phyloP scores from a whole-genome alignment of 73 alveolate genomes.

The Uronychia setigera region DNA sequence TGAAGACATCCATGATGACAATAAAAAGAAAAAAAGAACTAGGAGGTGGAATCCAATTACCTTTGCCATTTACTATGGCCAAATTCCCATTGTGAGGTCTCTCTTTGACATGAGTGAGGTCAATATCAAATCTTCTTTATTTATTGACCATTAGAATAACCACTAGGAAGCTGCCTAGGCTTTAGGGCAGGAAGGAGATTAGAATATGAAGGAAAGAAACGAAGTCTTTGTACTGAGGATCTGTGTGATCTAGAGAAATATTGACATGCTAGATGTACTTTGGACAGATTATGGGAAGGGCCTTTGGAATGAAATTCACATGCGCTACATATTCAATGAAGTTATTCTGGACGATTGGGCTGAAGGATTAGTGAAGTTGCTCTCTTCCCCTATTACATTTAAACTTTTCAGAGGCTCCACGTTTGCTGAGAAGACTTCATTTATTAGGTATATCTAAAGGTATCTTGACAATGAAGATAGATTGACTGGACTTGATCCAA shows the following conservation, averaged over 20 bases:
- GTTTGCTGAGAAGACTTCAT: too few relatives aligned
- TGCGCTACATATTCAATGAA: neutral
- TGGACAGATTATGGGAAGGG: neutral
- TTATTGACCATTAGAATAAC: neutral
- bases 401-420: too few relatives aligned
- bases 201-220: neutral
- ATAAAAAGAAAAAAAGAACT: neutral
- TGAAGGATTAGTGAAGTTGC: neutral
- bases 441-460: too few relatives aligned
- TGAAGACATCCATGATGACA: neutral
- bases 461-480: too few relatives aligned
- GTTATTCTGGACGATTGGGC: neutral
- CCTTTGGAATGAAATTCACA: neutral
- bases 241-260: neutral
- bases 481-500: too few relatives aligned
- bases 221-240: neutral
- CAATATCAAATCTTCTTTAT: neutral
- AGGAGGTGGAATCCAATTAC: neutral
- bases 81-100: neutral
- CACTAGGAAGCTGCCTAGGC: neutral
- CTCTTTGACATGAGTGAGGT: neutral
- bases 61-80: neutral
- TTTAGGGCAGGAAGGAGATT: neutral
- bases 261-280: neutral
- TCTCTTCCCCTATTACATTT: neutral